A percentile compares a stretch with the other conserved stretches of the same genome.
Conservation (phyloP, 1,284 basidiomycete species). For the Anthracocystis panici-leucophaei region DNA sequence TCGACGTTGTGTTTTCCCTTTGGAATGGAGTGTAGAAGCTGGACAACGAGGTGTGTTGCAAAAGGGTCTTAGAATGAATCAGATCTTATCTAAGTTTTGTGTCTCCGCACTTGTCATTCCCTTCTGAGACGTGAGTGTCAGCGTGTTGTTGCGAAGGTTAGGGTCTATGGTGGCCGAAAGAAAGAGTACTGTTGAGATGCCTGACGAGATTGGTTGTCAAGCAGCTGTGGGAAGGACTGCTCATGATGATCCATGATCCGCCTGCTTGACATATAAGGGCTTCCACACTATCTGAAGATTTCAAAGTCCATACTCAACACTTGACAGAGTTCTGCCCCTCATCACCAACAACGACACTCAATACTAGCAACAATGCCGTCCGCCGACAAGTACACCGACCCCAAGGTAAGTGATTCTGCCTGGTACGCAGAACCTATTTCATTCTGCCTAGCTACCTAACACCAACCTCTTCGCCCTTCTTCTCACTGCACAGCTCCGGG, state of each 20-base stretch:
- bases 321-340: neutral
- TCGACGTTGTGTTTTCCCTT: neutral
- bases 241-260: neutral
- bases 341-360: neutral
- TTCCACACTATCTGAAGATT: neutral
- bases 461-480: neutral
- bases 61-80: constrained; percentile 26
- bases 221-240: neutral
- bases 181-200: neutral
- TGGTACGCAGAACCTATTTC: too few species aligned
- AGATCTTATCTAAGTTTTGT: constrained; percentile 35
- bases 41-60: neutral
- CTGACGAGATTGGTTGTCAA: neutral
- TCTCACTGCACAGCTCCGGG: constrained; percentile 19
- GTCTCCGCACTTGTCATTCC: constrained; percentile 1
- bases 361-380: constrained; percentile 31
- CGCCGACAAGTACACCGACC: constrained; percentile 51
- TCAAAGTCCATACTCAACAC: too few species aligned
- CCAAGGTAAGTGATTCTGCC: constrained; percentile 27
- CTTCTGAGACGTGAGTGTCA: too few species aligned
- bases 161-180: neutral
- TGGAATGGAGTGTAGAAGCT: neutral
- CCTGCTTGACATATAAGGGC: constrained; percentile 14
- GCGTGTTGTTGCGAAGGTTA: neutral
- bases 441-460: neutral